A percentile compares a stretch with the other conserved stretches of the same genome.
These are phyloP conservation scores for Scolecobasidium constrictum DNA, from an alignment of 2,329 filamentous ascomycete genomes.

Conservation along the genomic window DNA sequence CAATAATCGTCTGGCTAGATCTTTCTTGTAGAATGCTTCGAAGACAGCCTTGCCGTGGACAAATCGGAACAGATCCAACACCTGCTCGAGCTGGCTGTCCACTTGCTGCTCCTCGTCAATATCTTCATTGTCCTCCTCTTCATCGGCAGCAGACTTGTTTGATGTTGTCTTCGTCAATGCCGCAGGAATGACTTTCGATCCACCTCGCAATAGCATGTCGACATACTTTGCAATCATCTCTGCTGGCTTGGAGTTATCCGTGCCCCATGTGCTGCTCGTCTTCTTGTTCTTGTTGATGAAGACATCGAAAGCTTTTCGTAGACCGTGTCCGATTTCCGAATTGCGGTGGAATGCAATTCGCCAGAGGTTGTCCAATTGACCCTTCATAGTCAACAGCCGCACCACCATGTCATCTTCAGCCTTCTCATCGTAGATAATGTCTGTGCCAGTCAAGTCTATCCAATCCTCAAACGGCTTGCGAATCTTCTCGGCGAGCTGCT, in stretches of 20 bases:
- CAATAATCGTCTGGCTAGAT: constrained; percentile 77
- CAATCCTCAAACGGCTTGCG: constrained; percentile 67
- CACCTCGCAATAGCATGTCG: constrained; percentile 77
- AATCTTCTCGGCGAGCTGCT: constrained; percentile 58
- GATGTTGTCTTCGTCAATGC: constrained; percentile 48
- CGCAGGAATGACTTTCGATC: constrained; percentile 70
- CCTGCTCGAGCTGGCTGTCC: constrained; percentile 83
- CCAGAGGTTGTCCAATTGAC: constrained; percentile 65
- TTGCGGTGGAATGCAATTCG: constrained; percentile 66
- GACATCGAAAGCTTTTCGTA: constrained; percentile 74
- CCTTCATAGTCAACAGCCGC: constrained; percentile 69
- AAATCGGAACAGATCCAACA: constrained; percentile 89
- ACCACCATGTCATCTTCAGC: constrained; percentile 78
- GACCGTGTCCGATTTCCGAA: constrained; percentile 62
- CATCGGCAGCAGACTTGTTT: constrained; percentile 31
- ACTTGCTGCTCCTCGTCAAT: constrained; percentile 88
- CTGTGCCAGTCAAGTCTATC: constrained; percentile 62
- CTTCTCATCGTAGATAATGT: constrained; percentile 70
- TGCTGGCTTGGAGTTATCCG: constrained; percentile 84
- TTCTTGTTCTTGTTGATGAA: constrained; percentile 88
- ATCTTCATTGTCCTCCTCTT: constrained; percentile 49
- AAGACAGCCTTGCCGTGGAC: constrained; percentile 97
- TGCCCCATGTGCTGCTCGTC: constrained; percentile 59
- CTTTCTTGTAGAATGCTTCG: constrained; percentile 98
- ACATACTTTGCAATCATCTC: constrained; percentile 99